Conservation (phyloP, 371 early-diverging fungal species). For the Mucor circinelloides region DNA sequence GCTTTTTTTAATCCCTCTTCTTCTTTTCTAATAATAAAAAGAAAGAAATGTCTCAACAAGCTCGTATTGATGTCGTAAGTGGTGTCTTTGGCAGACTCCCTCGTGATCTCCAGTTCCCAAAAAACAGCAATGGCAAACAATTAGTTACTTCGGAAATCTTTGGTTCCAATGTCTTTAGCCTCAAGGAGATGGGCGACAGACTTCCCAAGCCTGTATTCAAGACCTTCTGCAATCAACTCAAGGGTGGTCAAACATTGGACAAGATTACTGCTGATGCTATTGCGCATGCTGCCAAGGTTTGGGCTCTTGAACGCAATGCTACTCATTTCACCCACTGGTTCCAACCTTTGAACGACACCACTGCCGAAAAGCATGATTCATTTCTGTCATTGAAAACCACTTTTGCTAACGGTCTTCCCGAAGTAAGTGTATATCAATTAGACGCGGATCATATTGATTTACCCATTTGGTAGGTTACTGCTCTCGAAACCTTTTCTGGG, state of each 20-base stretch:
- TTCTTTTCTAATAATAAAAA: neutral
- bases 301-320: conserved; percentile 95
- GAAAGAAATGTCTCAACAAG: conserved; percentile 43
- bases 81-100: conserved; percentile 49
- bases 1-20: conserved; percentile 7
- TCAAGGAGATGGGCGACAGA: conserved; percentile 79
- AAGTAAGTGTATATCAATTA: conserved; percentile 45
- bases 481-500: conserved; percentile 95
- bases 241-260: conserved; percentile 87
- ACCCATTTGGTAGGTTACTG: conserved; percentile 51
- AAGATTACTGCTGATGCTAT: conserved; percentile 95
- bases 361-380: conserved; percentile 99
- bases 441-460: neutral
- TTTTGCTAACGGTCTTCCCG: conserved; percentile 77
- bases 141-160: conserved; percentile 83
- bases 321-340: conserved; percentile 99
- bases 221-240: conserved; percentile 84
- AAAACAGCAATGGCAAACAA: conserved; percentile 63
- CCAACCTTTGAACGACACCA: conserved; percentile 97
- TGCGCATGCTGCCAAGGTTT: conserved; percentile 95
- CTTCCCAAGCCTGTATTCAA: conserved; percentile 95
- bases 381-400: conserved; percentile 86
- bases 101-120: conserved; percentile 76
- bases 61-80: conserved; percentile 49
- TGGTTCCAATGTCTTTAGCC: conserved; percentile 90